These are phyloP conservation scores for Chaetomium strumarium DNA, from an alignment of 2,329 filamentous ascomycete genomes.

Conservation along the genomic window DNA sequence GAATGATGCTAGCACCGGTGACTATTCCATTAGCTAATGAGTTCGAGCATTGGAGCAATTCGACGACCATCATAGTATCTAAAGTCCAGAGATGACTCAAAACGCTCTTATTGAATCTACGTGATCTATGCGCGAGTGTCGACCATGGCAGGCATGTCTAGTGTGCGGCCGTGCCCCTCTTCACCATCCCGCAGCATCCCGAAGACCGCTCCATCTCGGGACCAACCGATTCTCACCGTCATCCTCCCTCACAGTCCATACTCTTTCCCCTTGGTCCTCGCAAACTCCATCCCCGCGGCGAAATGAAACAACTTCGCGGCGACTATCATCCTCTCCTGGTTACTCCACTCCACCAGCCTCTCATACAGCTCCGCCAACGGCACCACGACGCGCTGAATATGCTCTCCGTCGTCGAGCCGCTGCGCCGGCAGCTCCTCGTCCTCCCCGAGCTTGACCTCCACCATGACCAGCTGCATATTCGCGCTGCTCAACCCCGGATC, in stretches of 20 bases:
- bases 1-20: too few species aligned
- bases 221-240: neutral
- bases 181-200: neutral
- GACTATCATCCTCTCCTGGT: slow-evolving; percentile 46
- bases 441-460: slow-evolving; percentile 49
- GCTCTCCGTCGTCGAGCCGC: slow-evolving; percentile 54
- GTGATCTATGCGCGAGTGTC: neutral
- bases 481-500: slow-evolving; percentile 56
- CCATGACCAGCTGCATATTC: slow-evolving; percentile 56
- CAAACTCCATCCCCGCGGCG: slow-evolving; percentile 51
- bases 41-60: too few species aligned
- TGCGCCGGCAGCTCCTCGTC: slow-evolving; percentile 50
- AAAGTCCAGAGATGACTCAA: too few species aligned
- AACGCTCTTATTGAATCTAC: too few species aligned
- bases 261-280: slow-evolving; percentile 26
- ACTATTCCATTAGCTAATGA: too few species aligned
- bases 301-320: slow-evolving; percentile 57
- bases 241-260: slow-evolving; percentile 6
- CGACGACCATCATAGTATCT: too few species aligned
- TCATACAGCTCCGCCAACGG: slow-evolving; percentile 52
- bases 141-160: neutral
- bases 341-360: slow-evolving; percentile 41
- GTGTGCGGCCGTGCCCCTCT: neutral
- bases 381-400: slow-evolving; percentile 55
- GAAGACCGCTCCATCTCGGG: neutral